These are phyloP conservation scores for Cordyceps tenuipes DNA, from an alignment of 2,329 filamentous ascomycete species.

Conservation along the genomic window DNA sequence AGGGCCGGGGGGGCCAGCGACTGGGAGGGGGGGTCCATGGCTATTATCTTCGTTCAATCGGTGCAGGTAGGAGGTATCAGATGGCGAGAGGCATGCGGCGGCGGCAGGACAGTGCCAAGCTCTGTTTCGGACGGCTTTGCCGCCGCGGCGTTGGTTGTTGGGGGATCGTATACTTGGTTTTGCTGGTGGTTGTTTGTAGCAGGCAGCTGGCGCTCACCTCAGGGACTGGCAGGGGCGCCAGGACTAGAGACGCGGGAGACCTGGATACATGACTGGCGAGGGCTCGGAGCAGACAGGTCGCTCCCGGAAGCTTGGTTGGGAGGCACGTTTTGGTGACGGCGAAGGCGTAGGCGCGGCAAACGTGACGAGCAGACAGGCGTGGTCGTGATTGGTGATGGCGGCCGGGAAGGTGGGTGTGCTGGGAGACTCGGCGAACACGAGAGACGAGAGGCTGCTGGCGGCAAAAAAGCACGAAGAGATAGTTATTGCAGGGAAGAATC, in stretches of 20 bases:
- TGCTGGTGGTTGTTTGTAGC: constrained; percentile 12
- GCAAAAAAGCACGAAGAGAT: not conserved
- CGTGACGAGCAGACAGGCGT: constrained; percentile 1
- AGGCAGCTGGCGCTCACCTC: not conserved
- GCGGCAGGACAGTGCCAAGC: not conserved
- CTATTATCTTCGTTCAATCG: constrained; percentile 15
- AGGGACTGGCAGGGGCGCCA: constrained; percentile 35
- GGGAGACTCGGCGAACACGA: not conserved
- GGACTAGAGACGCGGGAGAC: constrained; percentile 36
- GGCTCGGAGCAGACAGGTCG: constrained; percentile 1
- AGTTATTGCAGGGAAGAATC: not conserved
- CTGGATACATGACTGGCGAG: constrained; percentile 37
- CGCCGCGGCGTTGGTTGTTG: constrained; percentile 3
- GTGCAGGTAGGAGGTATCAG: not conserved
- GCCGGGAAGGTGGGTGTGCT: not conserved
- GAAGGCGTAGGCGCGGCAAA: not conserved
- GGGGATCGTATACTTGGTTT: not conserved
- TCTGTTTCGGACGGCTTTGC: not conserved
- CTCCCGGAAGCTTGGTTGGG: not conserved
- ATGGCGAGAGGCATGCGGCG: not conserved
- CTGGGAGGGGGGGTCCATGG: constrained; percentile 35
- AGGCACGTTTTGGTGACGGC: not conserved
- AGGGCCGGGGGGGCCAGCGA: constrained; percentile 45
- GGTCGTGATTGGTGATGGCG: not conserved
- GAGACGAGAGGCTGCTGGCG: not conserved